Conservation (phyloP, 306 rosid genomes). For the Pueraria montana region DNA sequence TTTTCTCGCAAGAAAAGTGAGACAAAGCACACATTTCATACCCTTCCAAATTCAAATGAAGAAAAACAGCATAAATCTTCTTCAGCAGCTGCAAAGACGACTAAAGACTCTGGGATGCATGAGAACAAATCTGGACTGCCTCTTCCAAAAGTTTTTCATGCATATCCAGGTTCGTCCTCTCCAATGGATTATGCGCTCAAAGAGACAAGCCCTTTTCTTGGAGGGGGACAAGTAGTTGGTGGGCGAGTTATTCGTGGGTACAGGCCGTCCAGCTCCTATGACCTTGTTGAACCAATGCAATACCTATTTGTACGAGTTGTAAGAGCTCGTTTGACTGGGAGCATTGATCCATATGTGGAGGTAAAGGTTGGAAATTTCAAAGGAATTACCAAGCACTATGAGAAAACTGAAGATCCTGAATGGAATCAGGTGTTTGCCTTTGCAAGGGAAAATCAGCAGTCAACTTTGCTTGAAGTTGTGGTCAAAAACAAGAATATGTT, state of each 20-base stretch:
- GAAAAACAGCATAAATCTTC: slow-evolving; percentile 52
- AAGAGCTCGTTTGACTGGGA: slow-evolving; percentile 80
- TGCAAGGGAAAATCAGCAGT: slow-evolving; percentile 73
- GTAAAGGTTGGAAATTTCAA: slow-evolving; percentile 87
- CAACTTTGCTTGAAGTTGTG: slow-evolving; percentile 68
- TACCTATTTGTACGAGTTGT: slow-evolving; percentile 91
- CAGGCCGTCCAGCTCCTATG: slow-evolving; percentile 70
- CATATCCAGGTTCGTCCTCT: slow-evolving; percentile 55
- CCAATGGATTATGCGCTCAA: slow-evolving; percentile 75
- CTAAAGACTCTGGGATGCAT: slow-evolving; percentile 56
- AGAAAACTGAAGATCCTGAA: slow-evolving; percentile 81
- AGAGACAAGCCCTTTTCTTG: slow-evolving; percentile 95
- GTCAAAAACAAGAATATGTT: slow-evolving; percentile 81
- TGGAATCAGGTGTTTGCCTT: slow-evolving; percentile 98
- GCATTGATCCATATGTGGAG: slow-evolving; percentile 92
- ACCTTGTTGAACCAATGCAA: slow-evolving; percentile 88
- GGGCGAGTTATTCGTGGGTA: slow-evolving; percentile 71
- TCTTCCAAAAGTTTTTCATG: slow-evolving; percentile 51
- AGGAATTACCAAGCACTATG: slow-evolving; percentile 77
- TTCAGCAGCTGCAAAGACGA: slow-evolving; percentile 49
- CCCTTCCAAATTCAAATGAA: slow-evolving; percentile 59
- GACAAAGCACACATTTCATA: slow-evolving; percentile 70
- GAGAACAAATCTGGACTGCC: slow-evolving; percentile 67
- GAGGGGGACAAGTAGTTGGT: slow-evolving; percentile 85
- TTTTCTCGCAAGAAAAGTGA: slow-evolving; percentile 69